These are phyloP conservation scores for Amorphotheca resinae DNA, from an alignment of 495 filamentous ascomycete genomes.

Conservation along the genomic window DNA sequence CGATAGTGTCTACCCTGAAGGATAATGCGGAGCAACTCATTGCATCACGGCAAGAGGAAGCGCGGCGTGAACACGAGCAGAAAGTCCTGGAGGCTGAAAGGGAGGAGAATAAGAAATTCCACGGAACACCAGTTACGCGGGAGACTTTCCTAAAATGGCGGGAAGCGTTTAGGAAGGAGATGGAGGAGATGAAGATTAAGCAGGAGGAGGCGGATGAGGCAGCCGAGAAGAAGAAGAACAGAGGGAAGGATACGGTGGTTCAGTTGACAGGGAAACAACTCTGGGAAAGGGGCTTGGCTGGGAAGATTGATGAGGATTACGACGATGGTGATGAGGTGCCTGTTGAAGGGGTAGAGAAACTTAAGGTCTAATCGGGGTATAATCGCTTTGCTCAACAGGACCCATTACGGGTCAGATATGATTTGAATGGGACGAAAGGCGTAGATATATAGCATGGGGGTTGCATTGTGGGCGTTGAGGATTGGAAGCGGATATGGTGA, in stretches of 20 bases:
- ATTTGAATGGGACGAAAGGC: constrained; percentile 8
- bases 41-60: constrained; percentile 49
- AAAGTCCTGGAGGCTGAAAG: constrained; percentile 60
- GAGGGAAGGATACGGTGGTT: constrained; percentile 41
- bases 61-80: constrained; percentile 49
- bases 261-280: constrained; percentile 70
- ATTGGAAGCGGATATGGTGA: background rate
- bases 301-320: constrained; percentile 64
- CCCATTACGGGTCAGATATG: too few relatives aligned
- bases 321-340: constrained; percentile 41
- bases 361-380: constrained; percentile 52
- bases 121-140: constrained; percentile 72
- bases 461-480: constrained; percentile 16
- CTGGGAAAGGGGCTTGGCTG: constrained; percentile 72
- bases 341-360: constrained; percentile 47
- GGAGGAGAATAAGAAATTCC: constrained; percentile 92
- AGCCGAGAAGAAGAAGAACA: constrained; percentile 67
- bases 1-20: constrained; percentile 73
- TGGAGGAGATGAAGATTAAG: constrained; percentile 53
- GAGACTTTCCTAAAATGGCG: constrained; percentile 81
- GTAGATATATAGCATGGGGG: constrained; percentile 11
- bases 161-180: constrained; percentile 62
- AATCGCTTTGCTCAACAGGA: too few relatives aligned
- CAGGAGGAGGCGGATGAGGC: constrained; percentile 58
- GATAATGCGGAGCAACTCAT: constrained; percentile 77